Conservation (phyloP, 257 asterid genomes). For the Jacaranda mimosifolia region DNA sequence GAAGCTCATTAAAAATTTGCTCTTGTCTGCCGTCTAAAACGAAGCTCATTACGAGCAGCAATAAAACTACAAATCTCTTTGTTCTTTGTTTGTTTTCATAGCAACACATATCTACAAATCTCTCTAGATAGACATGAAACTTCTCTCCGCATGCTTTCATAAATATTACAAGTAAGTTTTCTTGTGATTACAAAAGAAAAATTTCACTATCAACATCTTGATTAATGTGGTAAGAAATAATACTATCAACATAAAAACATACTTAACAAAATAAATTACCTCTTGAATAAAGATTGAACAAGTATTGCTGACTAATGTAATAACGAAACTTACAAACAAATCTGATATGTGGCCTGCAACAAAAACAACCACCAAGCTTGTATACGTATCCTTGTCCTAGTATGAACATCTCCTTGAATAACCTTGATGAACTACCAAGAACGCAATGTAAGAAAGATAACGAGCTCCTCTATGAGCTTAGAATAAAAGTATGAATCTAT, state of each 20-base stretch:
- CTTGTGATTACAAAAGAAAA: slow-evolving; percentile 54
- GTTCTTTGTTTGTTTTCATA: too few species aligned
- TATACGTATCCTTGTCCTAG: slow-evolving; percentile 36
- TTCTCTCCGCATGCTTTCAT: too few species aligned
- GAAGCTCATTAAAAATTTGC: slow-evolving; percentile 42
- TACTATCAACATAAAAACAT: slow-evolving; percentile 10
- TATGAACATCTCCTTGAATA: slow-evolving; percentile 46
- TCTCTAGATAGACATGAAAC: too few species aligned
- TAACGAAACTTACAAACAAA: slow-evolving; percentile 56
- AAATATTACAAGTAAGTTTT: slow-evolving; percentile 75
- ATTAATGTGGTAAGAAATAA: background rate
- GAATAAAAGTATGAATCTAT: slow-evolving; percentile 78
- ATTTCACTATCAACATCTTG: background rate
- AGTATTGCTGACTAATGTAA: slow-evolving; percentile 73
- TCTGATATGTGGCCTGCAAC: slow-evolving; percentile 60
- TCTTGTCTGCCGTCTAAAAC: slow-evolving; percentile 75
- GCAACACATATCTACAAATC: too few species aligned
- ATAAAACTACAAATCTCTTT: slow-evolving; percentile 64
- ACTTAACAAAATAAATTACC: slow-evolving; percentile 56
- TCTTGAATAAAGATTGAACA: slow-evolving; percentile 85
- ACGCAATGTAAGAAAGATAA: background rate
- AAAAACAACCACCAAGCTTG: slow-evolving; percentile 65
- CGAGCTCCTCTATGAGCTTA: slow-evolving; percentile 52
- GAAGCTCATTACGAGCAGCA: slow-evolving; percentile 94
- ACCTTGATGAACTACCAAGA: slow-evolving; percentile 21